Conservation (phyloP, 1,284 basidiomycete species). For the Ustilago curta region DNA sequence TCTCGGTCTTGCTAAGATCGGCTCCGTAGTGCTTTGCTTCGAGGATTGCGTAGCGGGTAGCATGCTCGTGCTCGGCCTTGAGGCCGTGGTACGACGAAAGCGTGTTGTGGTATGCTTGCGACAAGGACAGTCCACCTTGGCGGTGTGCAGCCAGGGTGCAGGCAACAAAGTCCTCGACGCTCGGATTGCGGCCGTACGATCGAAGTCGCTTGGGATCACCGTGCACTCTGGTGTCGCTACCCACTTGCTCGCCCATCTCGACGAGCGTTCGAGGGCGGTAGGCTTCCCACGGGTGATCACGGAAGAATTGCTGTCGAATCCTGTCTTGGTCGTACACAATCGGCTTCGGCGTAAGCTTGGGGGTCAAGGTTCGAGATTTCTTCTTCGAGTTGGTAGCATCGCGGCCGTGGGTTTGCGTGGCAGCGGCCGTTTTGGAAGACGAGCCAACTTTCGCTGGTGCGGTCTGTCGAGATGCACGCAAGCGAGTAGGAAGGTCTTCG, state of each 20-base stretch:
- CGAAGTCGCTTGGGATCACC: constrained; percentile 73
- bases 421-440: constrained; percentile 26
- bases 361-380: constrained; percentile 71
- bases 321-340: constrained; percentile 87
- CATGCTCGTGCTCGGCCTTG: constrained; percentile 77
- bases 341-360: constrained; percentile 75
- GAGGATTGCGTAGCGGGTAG: constrained; percentile 79
- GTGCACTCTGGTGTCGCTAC: constrained; percentile 73
- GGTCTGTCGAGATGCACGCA: constrained; percentile 24
- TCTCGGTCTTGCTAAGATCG: constrained; percentile 73
- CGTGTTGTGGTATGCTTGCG: constrained; percentile 78
- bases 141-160: constrained; percentile 84
- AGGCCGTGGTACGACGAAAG: constrained; percentile 58
- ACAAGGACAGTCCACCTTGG: constrained; percentile 77
- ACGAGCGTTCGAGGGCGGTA: constrained; percentile 83
- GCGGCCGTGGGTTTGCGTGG: constrained; percentile 25
- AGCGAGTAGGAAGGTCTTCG: constrained; percentile 59
- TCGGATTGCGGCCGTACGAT: constrained; percentile 75
- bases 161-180: constrained; percentile 85
- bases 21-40: constrained; percentile 85
- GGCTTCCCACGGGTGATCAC: constrained; percentile 95
- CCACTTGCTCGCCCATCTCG: constrained; percentile 73
- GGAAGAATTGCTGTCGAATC: constrained; percentile 89
- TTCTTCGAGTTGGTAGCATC: constrained; percentile 55
- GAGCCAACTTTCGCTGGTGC: constrained; percentile 21